Conservation (phyloP, 2,329 filamentous ascomycete genomes). For the Didymella arachidicola region DNA sequence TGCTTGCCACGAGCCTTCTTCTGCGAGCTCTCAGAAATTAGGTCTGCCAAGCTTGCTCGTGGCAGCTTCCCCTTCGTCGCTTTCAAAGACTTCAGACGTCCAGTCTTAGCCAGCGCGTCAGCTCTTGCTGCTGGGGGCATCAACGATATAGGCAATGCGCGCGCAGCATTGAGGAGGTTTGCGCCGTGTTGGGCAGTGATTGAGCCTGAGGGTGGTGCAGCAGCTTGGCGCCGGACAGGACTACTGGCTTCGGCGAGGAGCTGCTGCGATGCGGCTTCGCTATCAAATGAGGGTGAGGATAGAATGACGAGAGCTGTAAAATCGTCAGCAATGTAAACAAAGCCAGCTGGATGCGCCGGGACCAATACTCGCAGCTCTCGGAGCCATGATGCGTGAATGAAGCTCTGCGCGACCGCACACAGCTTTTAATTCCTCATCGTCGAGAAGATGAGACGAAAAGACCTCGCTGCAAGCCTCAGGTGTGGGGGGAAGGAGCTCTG, state of each 20-base stretch:
- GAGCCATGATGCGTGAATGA: not conserved
- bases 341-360: not conserved
- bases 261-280: constrained; percentile 35
- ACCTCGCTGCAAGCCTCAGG: not conserved
- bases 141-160: constrained; percentile 21
- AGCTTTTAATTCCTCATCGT: not conserved
- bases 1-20: constrained; percentile 6
- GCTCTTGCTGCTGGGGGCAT: not conserved
- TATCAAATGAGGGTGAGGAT: constrained; percentile 15
- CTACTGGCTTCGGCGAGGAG: constrained; percentile 31
- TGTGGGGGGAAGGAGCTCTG: constrained; percentile 19
- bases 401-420: not conserved
- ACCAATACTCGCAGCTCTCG: not conserved
- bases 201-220: constrained; percentile 11
- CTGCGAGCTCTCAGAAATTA: not conserved
- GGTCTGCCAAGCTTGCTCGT: not conserved
- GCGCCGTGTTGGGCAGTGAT: constrained; percentile 26
- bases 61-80: not conserved
- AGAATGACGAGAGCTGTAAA: not conserved
- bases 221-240: constrained; percentile 12
- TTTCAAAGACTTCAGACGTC: not conserved
- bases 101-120: not conserved
- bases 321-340: constrained; percentile 9
- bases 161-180: constrained; percentile 43
- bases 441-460: not conserved